Evolutionary conservation across 129 eudicot species (phyloP).

Genomic region (Silybum marianum): DNA sequence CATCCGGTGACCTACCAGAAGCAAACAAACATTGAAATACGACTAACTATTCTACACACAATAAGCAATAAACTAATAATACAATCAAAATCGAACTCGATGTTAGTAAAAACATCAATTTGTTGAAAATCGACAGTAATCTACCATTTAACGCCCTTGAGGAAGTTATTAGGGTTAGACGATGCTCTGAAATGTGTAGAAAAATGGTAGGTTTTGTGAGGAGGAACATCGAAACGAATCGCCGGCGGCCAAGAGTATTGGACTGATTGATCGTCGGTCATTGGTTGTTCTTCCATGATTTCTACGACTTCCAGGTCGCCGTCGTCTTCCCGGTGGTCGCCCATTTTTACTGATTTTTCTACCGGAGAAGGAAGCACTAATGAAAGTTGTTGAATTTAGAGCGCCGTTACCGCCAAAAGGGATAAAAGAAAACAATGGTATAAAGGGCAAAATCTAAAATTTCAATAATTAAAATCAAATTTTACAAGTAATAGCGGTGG

Average conservation of each 20-base stretch:
- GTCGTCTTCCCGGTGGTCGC: neutral
- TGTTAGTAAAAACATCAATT: neutral
- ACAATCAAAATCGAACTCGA: neutral
- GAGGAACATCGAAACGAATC: conserved; percentile 58
- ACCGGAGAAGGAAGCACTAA: neutral
- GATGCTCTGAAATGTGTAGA: conserved; percentile 58
- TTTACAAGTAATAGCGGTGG: no score
- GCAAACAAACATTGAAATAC: neutral
- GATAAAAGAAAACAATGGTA: neutral
- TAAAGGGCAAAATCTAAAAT: no score
- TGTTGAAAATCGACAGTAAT: neutral
- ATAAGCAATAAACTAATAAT: neutral
- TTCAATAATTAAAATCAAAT: no score
- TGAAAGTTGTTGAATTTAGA: neutral
- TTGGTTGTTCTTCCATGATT: conserved; percentile 32
- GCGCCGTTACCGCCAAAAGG: neutral
- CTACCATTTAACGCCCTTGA: conserved; percentile 81
- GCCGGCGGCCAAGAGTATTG: conserved; percentile 55
- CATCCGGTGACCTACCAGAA: conserved; percentile 85
- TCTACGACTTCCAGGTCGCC: conserved; percentile 23
- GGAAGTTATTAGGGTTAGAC: conserved; percentile 78
- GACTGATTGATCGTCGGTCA: conserved; percentile 13
- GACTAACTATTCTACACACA: neutral
- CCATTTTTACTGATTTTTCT: conserved; percentile 21
- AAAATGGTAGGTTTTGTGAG: conserved; percentile 69